Conservation (phyloP, 805 yeast species). For the Schizosaccharomyces cryophilus region DNA sequence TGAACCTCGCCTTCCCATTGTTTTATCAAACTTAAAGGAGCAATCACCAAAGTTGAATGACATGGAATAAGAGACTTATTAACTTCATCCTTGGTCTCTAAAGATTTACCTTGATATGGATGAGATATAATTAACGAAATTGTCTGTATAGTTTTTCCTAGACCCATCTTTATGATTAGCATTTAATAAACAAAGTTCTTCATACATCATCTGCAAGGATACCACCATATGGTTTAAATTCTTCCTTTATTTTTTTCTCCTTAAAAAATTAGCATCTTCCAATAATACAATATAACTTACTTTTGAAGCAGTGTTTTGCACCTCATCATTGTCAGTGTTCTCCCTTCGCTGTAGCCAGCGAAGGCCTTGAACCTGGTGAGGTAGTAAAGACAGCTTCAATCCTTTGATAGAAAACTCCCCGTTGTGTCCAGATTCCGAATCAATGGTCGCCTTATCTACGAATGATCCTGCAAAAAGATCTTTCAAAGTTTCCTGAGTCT, state of each 20-base stretch:
- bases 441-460: neutral
- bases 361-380: slow-evolving; percentile 1
- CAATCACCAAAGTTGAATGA: slow-evolving; percentile 19
- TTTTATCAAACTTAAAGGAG: slow-evolving; percentile 19
- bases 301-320: too few species aligned
- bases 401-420: neutral
- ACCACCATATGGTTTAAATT: neutral
- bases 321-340: neutral
- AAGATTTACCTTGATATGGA: slow-evolving; percentile 3
- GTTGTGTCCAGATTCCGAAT: neutral
- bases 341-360: neutral
- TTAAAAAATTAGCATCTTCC: too few species aligned
- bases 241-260: too few species aligned
- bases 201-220: slow-evolving; percentile 3
- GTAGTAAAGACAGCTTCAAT: neutral
- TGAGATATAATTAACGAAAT: slow-evolving; percentile 33
- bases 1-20: slow-evolving; percentile 21
- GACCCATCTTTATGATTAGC: slow-evolving; percentile 30
- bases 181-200: neutral
- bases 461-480: neutral
- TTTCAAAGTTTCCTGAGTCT: neutral
- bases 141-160: slow-evolving; percentile 68
- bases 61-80: neutral
- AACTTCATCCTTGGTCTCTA: neutral
- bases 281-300: too few species aligned